Base-by-base conservation (phyloP, 345 rosid genomes). In the Boechera stricta region DNA sequence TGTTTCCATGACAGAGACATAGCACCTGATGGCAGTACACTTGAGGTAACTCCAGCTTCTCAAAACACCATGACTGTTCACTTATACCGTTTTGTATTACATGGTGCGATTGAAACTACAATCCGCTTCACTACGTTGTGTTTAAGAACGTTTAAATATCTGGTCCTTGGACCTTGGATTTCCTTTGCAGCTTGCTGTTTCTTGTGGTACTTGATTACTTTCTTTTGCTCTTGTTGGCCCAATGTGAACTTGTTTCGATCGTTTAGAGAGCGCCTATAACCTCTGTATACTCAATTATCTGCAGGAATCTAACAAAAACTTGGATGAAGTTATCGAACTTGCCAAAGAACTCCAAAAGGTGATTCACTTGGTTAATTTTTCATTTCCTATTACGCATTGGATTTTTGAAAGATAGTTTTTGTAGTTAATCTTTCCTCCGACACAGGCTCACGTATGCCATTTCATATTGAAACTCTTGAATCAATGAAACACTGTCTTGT, bases 1-100 rank as follows among this genome's bases (percentile, higher is more conserved):
- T 92, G 98, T 81, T 95, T 95, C 82, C 99, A 95, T 71, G 99
- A 95, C 76, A 89, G 98, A 71, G 98, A 95, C 82, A 89, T 95
- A 11, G 97, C 99, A 35, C 98, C 98, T 21, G 93, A 91, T 66
- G 98, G 90, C 29, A 77, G 71, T 72, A 88, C 93, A 33, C 84
- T 95, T 44, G 84, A 91, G 94, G 98, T 90, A 49, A 80, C 74
- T 4, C 53, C 0, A 63, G 24, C 64, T 42, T 54, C 10, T 44
- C 18, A 28, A 28, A 28, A 28, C 29, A 28, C 29, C 29, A 28
- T 28, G 29, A 28, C 29, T 28, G 8, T 16, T 45, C 49, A 24
- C 44, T 26, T 42, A 7, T 13, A 63, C 15, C 5, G 5, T 18
- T 4, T 61, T 12, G 11, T 33, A 6, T 41, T 24, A 62, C 33